Base-by-base conservation (phyloP, 139 green algal species). In the Chlorella sp. region DNA sequence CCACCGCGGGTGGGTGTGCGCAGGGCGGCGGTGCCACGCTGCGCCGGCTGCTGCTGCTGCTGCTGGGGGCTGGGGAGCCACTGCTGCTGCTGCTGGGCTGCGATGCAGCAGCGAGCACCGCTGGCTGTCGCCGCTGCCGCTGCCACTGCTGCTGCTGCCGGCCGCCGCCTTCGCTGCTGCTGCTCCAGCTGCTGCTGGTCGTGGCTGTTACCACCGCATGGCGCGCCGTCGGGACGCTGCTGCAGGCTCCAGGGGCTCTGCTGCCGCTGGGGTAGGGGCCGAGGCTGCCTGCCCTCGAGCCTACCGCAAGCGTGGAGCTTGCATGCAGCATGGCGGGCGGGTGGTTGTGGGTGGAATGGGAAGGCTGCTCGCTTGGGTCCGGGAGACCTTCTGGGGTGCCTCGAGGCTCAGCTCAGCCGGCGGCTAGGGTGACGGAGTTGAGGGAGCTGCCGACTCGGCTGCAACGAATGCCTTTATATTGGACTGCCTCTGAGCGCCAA, bases 81-180 rank as follows among this genome's bases (percentile, higher is more conserved):
- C n/a, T 37, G 75, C 75, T 39, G 34, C 75, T 30, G 75, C 75
- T 40, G 75, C 71, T 39, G 71, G 71, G 30, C 71, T 32, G 71
- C 71, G 36, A 26, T 57, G 48, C 48, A 3, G 26, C 24, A 21
- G 21, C 48, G 24, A 57, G 37, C 81, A 32, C 39, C 81, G 16
- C 11, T 57, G 81, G 15, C 81, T 34, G 48, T 30, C 81, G 30
- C 78, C 22, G 34, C n/a, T 77, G 57, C 82, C 42, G 82, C 60
- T 9, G 82, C 57, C 68, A 66, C 82, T 86, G 82, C 57, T 76
- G 82, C 82, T 86, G n/a, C 4, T 16, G 28, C 79, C 39, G 79
- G 36, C 15, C 19, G 11, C 16, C 22, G 34, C 77, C 22, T 34
- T 36, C 40, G 48, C 48, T 57, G 48, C 48, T 57, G 48, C 48